Conservation (phyloP, 495 filamentous ascomycete genomes). For the Penicillium malachiteum region DNA sequence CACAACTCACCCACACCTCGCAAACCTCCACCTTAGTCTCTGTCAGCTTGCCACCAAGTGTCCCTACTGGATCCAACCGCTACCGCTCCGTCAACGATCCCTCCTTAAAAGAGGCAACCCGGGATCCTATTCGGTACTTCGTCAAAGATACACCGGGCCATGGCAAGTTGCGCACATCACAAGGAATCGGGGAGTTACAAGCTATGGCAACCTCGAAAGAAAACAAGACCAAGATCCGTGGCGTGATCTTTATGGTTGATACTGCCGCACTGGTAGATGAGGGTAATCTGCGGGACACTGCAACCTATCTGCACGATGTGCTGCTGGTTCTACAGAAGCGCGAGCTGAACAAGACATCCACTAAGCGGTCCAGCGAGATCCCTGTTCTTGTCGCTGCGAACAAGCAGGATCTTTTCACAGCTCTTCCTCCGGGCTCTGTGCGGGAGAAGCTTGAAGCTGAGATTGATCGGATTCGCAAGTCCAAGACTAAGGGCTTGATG, state of each 20-base stretch:
- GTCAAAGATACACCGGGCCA: constrained; percentile 90
- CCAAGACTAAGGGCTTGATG: constrained; percentile 75
- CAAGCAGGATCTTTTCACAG: constrained; percentile 94
- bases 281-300: constrained; percentile 56
- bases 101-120: constrained; percentile 59
- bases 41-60: constrained; percentile 65
- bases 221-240: constrained; percentile 57
- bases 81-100: constrained; percentile 72
- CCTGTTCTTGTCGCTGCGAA: constrained; percentile 86
- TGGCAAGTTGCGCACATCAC: constrained; percentile 76
- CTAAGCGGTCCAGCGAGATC: constrained; percentile 60
- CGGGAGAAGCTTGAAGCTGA: constrained; percentile 75
- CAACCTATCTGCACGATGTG: constrained; percentile 83
- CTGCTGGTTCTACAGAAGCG: constrained; percentile 79
- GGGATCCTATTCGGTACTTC: constrained; percentile 74
- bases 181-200: constrained; percentile 39
- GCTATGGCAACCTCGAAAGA: constrained; percentile 47
- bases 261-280: constrained; percentile 68
- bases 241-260: constrained; percentile 87
- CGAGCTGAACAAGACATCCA: constrained; percentile 52
- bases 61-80: constrained; percentile 60
- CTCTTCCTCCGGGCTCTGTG: constrained; percentile 77
- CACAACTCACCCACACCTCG: constrained; percentile 70
- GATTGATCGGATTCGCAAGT: constrained; percentile 73
- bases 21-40: constrained; percentile 72